Evolutionary conservation across 129 eudicot species (phyloP), one percentile per base, ranked within the genome.

Genomic region (Flaveria trinervia): DNA sequence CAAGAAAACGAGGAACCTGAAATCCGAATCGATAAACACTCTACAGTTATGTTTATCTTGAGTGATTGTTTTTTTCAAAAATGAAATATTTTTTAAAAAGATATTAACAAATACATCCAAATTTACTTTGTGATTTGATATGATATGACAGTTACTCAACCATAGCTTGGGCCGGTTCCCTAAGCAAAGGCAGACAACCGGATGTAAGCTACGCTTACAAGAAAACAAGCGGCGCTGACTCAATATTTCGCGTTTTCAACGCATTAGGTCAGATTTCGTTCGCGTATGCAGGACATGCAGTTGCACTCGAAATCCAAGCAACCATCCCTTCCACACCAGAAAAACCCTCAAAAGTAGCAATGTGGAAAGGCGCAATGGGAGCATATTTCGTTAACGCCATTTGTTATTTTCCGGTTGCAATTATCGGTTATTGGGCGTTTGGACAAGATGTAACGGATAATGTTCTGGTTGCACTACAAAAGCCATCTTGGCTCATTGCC

Each of bases 221-320:
- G 81, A 83, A 78, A 25, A 89, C 91, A 7, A 89, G 96, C 22
- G 77, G 79, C 1, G 85, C 88, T 0, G 98, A 94, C 52, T 71
- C 73, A 7, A 67, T 86, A 71, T 90, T 94, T 39, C 81, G 97
- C 51, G 83, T 94, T 9, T 91, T 94, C 75, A 94, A 89, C 14
- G 97, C 98, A 10, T 52, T 94, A 71, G 98, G 98, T 13, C 93
- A 91, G 77, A 87, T 94, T 36, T 83, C 97, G 10, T 87, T 87
- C 73, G 98, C 98, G 7, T 94, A 86, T 60, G 97, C 98, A 0
- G 98, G 98, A 7, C 98, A 94, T 64, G 96, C 97, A 3, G 96
- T 94, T 60, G 88, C 84, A 2, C 88, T 94, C 2, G 98, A 94
- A 73, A 94, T 94, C 74, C 98, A 94, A 82, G 97, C 98, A 49